Evolutionary conservation across 345 rosid genomes (phyloP).

Genomic region (Trapa incisa): DNA sequence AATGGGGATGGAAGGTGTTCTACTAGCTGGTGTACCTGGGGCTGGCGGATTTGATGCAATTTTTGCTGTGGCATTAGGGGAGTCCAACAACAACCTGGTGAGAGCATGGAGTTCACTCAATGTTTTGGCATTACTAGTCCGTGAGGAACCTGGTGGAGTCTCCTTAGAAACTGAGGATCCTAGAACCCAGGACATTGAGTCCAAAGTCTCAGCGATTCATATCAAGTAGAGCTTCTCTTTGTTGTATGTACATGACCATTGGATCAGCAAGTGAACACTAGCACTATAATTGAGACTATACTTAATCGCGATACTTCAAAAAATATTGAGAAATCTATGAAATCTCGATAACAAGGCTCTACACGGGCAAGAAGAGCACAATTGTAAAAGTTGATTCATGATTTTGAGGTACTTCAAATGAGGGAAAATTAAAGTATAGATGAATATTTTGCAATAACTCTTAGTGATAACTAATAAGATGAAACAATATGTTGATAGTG

Average conservation of each 20-base stretch:
- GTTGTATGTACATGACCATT: background rate
- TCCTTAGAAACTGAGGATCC: conserved; percentile 75
- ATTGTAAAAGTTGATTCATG: no score
- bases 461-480: no score
- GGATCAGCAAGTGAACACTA: background rate
- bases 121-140: conserved; percentile 72
- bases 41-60: conserved; percentile 97
- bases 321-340: no score
- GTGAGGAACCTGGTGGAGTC: conserved; percentile 88
- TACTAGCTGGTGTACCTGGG: conserved; percentile 91
- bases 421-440: no score
- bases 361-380: no score
- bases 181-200: conserved; percentile 41
- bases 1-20: conserved; percentile 72
- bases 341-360: no score
- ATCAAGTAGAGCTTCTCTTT: conserved; percentile 25
- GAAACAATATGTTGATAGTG: no score
- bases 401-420: no score
- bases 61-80: conserved; percentile 63
- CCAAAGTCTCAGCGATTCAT: conserved; percentile 43
- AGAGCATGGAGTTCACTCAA: conserved; percentile 60
- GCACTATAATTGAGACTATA: no score
- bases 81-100: conserved; percentile 39
- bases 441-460: no score
- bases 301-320: no score